Conservation (phyloP, 257 asterid species). For the Perilla frutescens region DNA sequence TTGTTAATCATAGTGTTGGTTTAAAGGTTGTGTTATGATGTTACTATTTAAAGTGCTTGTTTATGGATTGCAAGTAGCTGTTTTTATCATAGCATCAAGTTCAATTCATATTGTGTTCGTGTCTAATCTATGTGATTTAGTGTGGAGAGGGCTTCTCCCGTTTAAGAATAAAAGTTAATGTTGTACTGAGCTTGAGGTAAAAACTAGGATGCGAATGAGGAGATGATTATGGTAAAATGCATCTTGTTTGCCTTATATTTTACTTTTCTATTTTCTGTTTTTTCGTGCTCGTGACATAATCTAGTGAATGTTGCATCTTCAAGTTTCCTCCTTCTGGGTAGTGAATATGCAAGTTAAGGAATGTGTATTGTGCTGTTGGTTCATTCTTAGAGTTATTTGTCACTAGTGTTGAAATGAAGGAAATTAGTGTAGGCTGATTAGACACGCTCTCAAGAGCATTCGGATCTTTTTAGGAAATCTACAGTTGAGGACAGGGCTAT, state of each 20-base stretch:
- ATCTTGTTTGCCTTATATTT: neutral
- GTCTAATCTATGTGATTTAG: neutral
- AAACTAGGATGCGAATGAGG: no score
- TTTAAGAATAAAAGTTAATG: no score
- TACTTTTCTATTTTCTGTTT: neutral
- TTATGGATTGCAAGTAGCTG: neutral
- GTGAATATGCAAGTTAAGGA: neutral
- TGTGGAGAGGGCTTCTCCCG: no score
- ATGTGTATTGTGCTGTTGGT: neutral
- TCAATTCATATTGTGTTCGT: neutral
- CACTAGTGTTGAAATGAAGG: neutral
- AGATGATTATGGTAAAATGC: neutral
- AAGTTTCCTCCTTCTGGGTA: no score
- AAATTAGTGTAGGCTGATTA: constrained; percentile 1
- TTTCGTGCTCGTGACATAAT: neutral
- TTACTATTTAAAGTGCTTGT: neutral
- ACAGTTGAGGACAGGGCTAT: neutral
- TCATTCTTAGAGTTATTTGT: neutral
- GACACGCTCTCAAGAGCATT: constrained; percentile 3
- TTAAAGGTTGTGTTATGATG: neutral
- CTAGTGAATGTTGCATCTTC: neutral
- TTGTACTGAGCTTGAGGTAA: no score
- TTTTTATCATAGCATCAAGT: constrained; percentile 4
- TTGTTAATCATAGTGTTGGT: neutral
- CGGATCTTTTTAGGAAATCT: neutral